Base-by-base conservation (phyloP, 176 grass and related monocot genomes). In the Carex scoparia region DNA sequence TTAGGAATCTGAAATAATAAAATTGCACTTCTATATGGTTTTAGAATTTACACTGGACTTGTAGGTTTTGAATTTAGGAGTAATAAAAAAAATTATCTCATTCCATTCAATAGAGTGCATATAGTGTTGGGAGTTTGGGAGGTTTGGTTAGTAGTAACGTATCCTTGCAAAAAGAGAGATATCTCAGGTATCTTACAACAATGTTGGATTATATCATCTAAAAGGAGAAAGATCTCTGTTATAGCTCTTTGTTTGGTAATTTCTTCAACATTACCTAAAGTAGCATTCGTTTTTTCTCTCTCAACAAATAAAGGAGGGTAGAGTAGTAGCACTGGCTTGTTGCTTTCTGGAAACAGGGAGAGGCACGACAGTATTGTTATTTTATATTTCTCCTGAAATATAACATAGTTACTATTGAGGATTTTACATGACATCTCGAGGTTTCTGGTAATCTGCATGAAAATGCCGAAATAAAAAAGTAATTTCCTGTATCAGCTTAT, bases 301-400 rank as follows among this genome's bases (percentile, higher is more conserved):
- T 51, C 8, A 3, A 76, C 71, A 76, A 63, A 23, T 53, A 54
- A 30, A 53, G 10, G 71, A 76, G 19, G 31, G 71, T 23, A 53
- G 46, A 74, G 68, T 12, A 70, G 67, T 70, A 51, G 16, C 18
- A 51, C 18, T 27, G 27, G 70, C 40, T 28, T n/a, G 40, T 7
- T 51, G 13, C 42, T 51, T 74, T 51, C 33, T 53, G 42, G 54
- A 76, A 76, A 40, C 13, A 69, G 67, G 5, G 67, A 69, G 71
- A 76, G 48, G 71, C 19, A 28, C 10, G 11, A 54, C 44, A 46
- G 54, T 30, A 4, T 23, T 76, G 19, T 4, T 54, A 30, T 53
- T 76, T 30, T 76, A 76, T 76, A 15, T 76, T 76, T 76, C 48
- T 37, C 48, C 40, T 76, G 71, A 76, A 76, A 28, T 18, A 69